Evolutionary conservation across 208 protist species (phyloP), one percentile per base, ranked within the genome.

Genomic region (Trypanosoma theileri): DNA sequence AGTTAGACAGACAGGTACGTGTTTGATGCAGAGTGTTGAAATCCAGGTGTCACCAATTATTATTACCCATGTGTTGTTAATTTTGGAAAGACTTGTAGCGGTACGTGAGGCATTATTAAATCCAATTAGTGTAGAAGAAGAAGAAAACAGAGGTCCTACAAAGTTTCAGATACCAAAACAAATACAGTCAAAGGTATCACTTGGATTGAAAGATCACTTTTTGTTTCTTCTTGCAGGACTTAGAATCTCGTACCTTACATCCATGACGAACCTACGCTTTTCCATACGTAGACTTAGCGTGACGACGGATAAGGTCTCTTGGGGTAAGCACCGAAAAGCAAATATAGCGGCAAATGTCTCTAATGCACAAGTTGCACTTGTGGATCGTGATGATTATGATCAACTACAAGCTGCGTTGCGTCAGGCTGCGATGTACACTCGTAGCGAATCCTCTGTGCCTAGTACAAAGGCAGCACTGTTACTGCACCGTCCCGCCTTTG

Each of bases 311-410:
- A 53, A 58, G 2, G 73, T 75, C 6, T 60, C 62, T 3, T 71
- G 71, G 56, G 70, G 63, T 14, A 54, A 65, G 48, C 63, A 41
- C n/a, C 67, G 62, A 35, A 82, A 74, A 21, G 60, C 75, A 44
- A 66, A 79, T 10, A 85, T 88, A 83, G 62, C 78, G 6, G 70
- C 89, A 48, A 77, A 92, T 72, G 88, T 89, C 26, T 61, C 72
- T 7, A 76, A 81, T 26, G 78, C 79, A 13, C 86, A 93, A 75
- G 72, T 90, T 19, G 91, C 88, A 22, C 71, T 96, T 26, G 86
- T 93, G 9, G 91, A 96, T 77, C 85, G 87, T 56, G 80, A 94
- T 57, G 88, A 93, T 68, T 78, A 96, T 69, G 86, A 93, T 62
- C 84, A 92, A 68, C 52, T 65, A 10, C 62, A 63, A 41, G n/a